Conservation (phyloP, 176 grass and related monocot species). For the Paspalum notatum region DNA sequence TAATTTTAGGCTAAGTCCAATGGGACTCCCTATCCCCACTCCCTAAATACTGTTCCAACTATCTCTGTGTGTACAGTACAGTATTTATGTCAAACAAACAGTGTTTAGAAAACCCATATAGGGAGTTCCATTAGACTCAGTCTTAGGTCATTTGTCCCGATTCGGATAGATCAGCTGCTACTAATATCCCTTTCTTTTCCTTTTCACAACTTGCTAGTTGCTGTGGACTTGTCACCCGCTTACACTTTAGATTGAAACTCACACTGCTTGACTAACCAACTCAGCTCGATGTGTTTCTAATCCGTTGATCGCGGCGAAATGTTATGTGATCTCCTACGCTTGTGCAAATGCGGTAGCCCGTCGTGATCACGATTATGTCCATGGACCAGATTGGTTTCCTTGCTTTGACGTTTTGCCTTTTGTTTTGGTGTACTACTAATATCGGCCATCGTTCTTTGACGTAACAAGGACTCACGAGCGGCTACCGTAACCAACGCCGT, state of each 20-base stretch:
- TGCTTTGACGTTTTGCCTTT: conserved; percentile 36
- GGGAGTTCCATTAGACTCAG: no score
- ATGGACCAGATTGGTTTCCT: conserved; percentile 15
- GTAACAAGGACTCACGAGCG: conserved; percentile 4
- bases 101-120: no score
- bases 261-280: conserved; percentile 4
- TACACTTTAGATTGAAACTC: conserved; percentile 3
- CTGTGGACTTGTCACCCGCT: neutral
- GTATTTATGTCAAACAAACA: no score
- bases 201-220: neutral
- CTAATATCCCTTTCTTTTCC: neutral
- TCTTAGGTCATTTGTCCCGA: neutral
- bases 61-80: no score
- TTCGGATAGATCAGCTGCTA: neutral
- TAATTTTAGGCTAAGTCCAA: no score
- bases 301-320: conserved; percentile 24
- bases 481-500: conserved; percentile 14
- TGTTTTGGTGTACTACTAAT: neutral
- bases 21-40: no score
- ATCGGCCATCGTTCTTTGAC: conserved; percentile 33
- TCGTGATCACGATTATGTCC: conserved; percentile 31
- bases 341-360: neutral
- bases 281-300: conserved; percentile 20
- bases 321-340: neutral
- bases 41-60: no score